phyloP scores from a whole-genome alignment of 2,329 filamentous ascomycete species.

The Microdochium paspali region DNA sequence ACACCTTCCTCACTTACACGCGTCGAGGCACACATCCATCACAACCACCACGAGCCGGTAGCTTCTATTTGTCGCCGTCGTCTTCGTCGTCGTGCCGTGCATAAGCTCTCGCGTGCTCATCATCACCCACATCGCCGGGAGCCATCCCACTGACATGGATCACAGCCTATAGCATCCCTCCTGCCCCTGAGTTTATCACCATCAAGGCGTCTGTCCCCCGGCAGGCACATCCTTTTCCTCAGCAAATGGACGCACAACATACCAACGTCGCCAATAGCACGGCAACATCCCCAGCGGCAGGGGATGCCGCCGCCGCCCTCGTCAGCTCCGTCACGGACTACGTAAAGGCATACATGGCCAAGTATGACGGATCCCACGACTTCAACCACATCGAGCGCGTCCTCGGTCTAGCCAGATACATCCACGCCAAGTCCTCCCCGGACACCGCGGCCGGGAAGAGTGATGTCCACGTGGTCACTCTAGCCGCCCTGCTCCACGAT shows the following conservation, averaged over 20 bases:
- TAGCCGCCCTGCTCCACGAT: conserved; percentile 75
- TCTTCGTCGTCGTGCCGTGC: not conserved
- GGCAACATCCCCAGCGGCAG: conserved; percentile 3
- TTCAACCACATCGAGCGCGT: conserved; percentile 79
- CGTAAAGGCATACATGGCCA: conserved; percentile 62
- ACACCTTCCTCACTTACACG: not conserved
- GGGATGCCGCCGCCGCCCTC: conserved; percentile 37
- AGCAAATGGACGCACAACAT: not conserved
- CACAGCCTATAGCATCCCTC: not conserved
- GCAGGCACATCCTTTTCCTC: too few relatives aligned
- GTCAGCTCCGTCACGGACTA: conserved; percentile 48
- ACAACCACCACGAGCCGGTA: not conserved
- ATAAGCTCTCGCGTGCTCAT: not conserved
- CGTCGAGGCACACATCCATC: not conserved
- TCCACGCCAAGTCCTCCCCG: conserved; percentile 35
- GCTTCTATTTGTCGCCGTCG: not conserved
- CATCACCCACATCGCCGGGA: conserved; percentile 9
- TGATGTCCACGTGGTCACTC: conserved; percentile 49
- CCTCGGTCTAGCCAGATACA: conserved; percentile 58
- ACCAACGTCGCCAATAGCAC: not conserved
- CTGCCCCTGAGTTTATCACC: not conserved
- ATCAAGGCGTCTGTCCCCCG: too few relatives aligned
- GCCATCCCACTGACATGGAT: not conserved
- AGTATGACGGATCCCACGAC: conserved; percentile 81
- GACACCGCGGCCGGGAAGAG: conserved; percentile 10